phyloP scores from a whole-genome alignment of 495 filamentous ascomycete genomes.

The Pyrenula aspistea region DNA sequence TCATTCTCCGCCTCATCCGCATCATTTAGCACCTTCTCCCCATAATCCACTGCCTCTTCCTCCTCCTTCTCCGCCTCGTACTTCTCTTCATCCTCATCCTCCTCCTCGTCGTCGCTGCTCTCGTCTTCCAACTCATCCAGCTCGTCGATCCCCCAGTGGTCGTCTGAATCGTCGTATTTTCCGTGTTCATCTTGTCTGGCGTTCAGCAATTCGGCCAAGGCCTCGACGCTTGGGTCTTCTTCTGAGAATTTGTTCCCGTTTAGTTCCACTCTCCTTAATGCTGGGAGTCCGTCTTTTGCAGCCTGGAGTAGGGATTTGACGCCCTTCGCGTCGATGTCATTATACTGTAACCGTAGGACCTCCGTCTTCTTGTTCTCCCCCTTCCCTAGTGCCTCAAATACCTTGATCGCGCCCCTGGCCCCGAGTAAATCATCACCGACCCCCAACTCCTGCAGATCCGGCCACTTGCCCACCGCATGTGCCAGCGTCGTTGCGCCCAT shows the following conservation, averaged over 20 bases:
- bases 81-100: constrained; percentile 56
- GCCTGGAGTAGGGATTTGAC: constrained; percentile 57
- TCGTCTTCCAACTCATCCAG: constrained; percentile 71
- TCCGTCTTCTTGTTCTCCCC: constrained; percentile 68
- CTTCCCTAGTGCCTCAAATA: constrained; percentile 60
- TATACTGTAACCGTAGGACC: constrained; percentile 78
- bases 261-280: constrained; percentile 71
- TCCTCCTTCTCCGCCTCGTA: constrained; percentile 54
- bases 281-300: constrained; percentile 50
- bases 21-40: constrained; percentile 48
- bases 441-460: constrained; percentile 65
- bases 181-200: constrained; percentile 46
- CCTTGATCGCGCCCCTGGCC: constrained; percentile 60
- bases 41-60: constrained; percentile 32
- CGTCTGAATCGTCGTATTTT: constrained; percentile 35
- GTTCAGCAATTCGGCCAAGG: constrained; percentile 36
- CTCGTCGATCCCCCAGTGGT: constrained; percentile 75
- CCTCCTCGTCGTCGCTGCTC: constrained; percentile 56
- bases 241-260: constrained; percentile 94
- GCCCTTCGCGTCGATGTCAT: constrained; percentile 72
- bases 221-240: constrained; percentile 55
- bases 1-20: constrained; percentile 63
- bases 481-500: constrained; percentile 69
- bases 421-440: constrained; percentile 80
- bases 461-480: constrained; percentile 62